Conservation (phyloP, 495 filamentous ascomycete genomes). For the Penicillium salamii region DNA sequence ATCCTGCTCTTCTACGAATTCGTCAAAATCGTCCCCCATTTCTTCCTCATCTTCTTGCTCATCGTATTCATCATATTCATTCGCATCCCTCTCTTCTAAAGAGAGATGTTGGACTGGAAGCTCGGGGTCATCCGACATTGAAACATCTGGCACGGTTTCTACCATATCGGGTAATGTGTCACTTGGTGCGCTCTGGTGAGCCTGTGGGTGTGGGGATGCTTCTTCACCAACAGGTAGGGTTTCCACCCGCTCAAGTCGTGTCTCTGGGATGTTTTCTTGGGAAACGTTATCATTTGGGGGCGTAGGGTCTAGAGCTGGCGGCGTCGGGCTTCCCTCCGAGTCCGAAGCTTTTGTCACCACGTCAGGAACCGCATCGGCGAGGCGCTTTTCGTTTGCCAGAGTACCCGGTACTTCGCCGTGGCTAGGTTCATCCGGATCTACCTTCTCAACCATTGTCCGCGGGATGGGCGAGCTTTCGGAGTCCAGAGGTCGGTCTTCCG, state of each 20-base stretch:
- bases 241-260: slow-evolving; percentile 43
- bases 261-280: slow-evolving; percentile 41
- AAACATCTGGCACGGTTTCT: slow-evolving; percentile 40
- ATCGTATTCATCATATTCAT: slow-evolving; percentile 37
- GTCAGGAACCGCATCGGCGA: slow-evolving; percentile 83
- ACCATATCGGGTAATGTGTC: slow-evolving; percentile 50
- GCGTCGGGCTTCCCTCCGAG: slow-evolving; percentile 17
- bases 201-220: slow-evolving; percentile 30
- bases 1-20: slow-evolving; percentile 82
- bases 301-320: slow-evolving; percentile 17
- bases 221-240: slow-evolving; percentile 34
- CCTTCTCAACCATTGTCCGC: slow-evolving; percentile 78
- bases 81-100: slow-evolving; percentile 17
- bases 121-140: slow-evolving; percentile 39
- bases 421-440: slow-evolving; percentile 62
- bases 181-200: slow-evolving; percentile 41
- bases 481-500: slow-evolving; percentile 36
- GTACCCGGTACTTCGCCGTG: slow-evolving; percentile 90
- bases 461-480: slow-evolving; percentile 66
- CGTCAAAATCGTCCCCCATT: slow-evolving; percentile 82
- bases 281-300: slow-evolving; percentile 13
- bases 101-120: slow-evolving; percentile 19
- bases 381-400: slow-evolving; percentile 67
- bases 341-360: slow-evolving; percentile 45
- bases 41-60: slow-evolving; percentile 22